A percentile compares a stretch with the other conserved stretches of the same genome.
phyloP scores from a whole-genome alignment of 495 filamentous ascomycete genomes.

The Penicillium cinerascens region DNA sequence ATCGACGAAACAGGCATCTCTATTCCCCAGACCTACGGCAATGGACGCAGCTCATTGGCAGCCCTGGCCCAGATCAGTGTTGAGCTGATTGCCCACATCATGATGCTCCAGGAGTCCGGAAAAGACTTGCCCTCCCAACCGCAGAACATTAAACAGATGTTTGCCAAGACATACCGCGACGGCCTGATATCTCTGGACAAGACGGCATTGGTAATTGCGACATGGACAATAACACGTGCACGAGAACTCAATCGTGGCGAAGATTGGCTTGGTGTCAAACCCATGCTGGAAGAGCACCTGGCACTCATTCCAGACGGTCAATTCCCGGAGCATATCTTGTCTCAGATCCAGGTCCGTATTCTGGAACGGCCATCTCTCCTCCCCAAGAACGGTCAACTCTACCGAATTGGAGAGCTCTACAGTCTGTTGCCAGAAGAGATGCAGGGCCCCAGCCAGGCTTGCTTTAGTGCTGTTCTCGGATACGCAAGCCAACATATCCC shows the following conservation, averaged over 20 bases:
- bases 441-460: slow-evolving; percentile 22
- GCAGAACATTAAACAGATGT: slow-evolving; percentile 37
- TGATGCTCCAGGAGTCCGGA: slow-evolving; percentile 28
- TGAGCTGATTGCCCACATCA: slow-evolving; percentile 42
- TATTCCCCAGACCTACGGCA: slow-evolving; percentile 33
- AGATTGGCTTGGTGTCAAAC: slow-evolving; percentile 34
- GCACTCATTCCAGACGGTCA: slow-evolving; percentile 28
- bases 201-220: slow-evolving; percentile 39
- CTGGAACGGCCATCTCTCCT: slow-evolving; percentile 38
- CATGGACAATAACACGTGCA: slow-evolving; percentile 38
- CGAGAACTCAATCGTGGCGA: slow-evolving; percentile 26
- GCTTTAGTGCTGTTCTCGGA: slow-evolving; percentile 23
- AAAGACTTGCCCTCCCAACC: slow-evolving; percentile 24
- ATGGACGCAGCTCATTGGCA: slow-evolving; percentile 35
- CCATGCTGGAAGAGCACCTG: slow-evolving; percentile 30
- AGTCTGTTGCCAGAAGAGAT: slow-evolving; percentile 30
- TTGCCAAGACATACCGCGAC: slow-evolving; percentile 43
- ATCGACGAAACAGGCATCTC: slow-evolving; percentile 33
- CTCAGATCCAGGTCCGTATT: slow-evolving; percentile 33
- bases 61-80: slow-evolving; percentile 42
- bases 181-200: slow-evolving; percentile 39
- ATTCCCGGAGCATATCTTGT: slow-evolving; percentile 30
- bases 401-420: slow-evolving; percentile 32
- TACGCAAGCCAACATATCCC: slow-evolving; percentile 19
- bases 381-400: slow-evolving; percentile 36